Base-by-base conservation (phyloP, 129 eudicot genomes). In the Ambrosia artemisiifolia region DNA sequence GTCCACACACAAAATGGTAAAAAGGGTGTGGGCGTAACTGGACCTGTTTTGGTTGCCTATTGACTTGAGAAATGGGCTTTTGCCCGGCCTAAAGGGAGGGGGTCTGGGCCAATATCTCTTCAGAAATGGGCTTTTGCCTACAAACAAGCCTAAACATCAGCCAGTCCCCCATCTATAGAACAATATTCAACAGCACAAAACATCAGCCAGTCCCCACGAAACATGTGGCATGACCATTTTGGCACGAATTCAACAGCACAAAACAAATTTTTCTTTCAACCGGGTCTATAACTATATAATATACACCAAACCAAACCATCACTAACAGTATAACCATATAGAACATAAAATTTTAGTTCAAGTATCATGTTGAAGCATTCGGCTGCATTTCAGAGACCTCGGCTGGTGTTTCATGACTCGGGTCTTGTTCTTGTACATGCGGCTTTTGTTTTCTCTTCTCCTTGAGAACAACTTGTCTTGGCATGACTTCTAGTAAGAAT, bases 401-500 rank as follows among this genome's bases (percentile, higher is more conserved):
- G 48, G 66, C 11, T 14, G 65, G 18, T 11, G 72, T 50, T 24
- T 69, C 81, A 43, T 38, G 71, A 11, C 54, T 63, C 8, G 49
- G 56, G 64, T 75, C 83, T 62, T 74, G 77, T 51, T 78, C 77
- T 32, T 55, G 65, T 17, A 60, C 75, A n/a, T 84, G 84, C 64
- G 85, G 87, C 64, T 63, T 78, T n/a, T 84, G 72, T 82, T 88
- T 95, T 72, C 73, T 95, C 80, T 88, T 86, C 86, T 90, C 96
- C 87, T 94, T 90, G 18, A 84, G 85, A 59, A 95, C 88, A 36
- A 84, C 96, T 72, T 95, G 97, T 44, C 91, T 81, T 2, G 99
- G 99, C 97, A 95, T 88, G 70, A 95, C 99, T 72, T 95, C 99
- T 38, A 95, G 78, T 38, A 91, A 63, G 66, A 95, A 95, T 59